Percentiles rank a stretch among this genome's conserved stretches.
Conservation (phyloP, 116 monocot species). For the Dioscorea cayenensis region DNA sequence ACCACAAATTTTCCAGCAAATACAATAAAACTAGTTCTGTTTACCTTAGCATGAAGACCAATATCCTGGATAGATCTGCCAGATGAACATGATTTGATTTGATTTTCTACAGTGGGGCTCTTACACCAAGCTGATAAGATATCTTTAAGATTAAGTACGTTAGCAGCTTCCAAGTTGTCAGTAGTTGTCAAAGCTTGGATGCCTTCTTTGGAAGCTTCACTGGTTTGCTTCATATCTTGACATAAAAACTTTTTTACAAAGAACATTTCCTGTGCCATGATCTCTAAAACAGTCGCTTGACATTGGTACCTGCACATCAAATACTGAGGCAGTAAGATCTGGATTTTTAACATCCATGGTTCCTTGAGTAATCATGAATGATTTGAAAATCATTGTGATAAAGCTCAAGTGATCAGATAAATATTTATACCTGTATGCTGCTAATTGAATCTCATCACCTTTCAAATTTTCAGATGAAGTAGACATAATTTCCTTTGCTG, state of each 20-base stretch:
- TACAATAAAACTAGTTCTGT: too few species aligned
- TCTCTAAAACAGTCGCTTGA: slow-evolving; percentile 52
- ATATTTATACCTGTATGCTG: slow-evolving; percentile 41
- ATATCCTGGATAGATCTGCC: slow-evolving; percentile 31
- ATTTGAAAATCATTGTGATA: background rate
- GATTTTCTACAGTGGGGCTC: slow-evolving; percentile 22
- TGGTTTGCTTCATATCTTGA: slow-evolving; percentile 16
- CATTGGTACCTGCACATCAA: slow-evolving; percentile 48
- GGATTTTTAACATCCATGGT: background rate
- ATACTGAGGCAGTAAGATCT: background rate
- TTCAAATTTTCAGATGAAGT: slow-evolving; percentile 16
- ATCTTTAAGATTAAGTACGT: slow-evolving; percentile 11
- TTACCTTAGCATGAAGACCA: slow-evolving; percentile 21
- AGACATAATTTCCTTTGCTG: slow-evolving; percentile 13
- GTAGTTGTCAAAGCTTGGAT: background rate
- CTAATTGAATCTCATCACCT: slow-evolving; percentile 14
- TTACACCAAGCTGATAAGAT: slow-evolving; percentile 46
- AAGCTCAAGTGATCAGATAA: background rate
- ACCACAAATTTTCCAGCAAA: too few species aligned
- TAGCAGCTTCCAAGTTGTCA: slow-evolving; percentile 11
- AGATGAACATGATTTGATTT: slow-evolving; percentile 43
- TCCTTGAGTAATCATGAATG: background rate
- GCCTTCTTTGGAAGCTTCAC: slow-evolving; percentile 4
- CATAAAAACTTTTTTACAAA: slow-evolving; percentile 33
- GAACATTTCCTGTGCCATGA: slow-evolving; percentile 73